Percentiles rank a stretch among this genome's conserved stretches.
These are phyloP conservation scores for Platanthera zijinensis DNA, from an alignment of 106 monocot species.

Conservation along the genomic window DNA sequence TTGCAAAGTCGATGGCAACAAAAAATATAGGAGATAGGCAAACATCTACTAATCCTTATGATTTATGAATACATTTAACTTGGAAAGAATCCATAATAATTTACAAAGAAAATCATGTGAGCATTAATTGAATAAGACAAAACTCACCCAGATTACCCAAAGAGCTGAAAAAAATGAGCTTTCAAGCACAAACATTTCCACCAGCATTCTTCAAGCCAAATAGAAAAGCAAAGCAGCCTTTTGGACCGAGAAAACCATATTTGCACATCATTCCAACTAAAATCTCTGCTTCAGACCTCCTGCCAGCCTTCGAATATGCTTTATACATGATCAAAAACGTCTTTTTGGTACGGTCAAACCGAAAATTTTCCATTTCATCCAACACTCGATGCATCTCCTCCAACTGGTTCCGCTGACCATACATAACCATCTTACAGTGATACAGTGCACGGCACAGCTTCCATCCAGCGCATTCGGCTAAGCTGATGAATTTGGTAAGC, in stretches of 20 bases:
- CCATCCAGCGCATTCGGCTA: conserved; percentile 73
- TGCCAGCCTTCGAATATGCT: conserved; percentile 46
- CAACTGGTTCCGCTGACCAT: conserved; percentile 45
- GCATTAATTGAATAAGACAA: background rate
- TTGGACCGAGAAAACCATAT: conserved; percentile 32
- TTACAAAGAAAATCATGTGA: background rate
- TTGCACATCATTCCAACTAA: conserved; percentile 74
- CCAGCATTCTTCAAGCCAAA: background rate
- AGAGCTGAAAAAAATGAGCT: background rate
- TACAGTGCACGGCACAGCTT: conserved; percentile 57
- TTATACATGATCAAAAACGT: conserved; percentile 76
- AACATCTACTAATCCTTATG: too few relatives aligned
- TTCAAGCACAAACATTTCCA: background rate
- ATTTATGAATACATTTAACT: too few relatives aligned
- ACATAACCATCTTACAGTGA: conserved; percentile 87
- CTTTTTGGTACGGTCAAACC: conserved; percentile 38
- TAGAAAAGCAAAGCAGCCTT: conserved; percentile 15
- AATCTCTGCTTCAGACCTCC: conserved; percentile 48
- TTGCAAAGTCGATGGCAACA: too few relatives aligned
- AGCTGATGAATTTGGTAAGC: conserved; percentile 37
- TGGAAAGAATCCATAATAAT: too few relatives aligned
- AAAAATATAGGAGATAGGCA: too few relatives aligned
- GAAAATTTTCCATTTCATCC: conserved; percentile 55
- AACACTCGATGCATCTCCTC: conserved; percentile 59
- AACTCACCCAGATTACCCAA: background rate